Base-by-base conservation (phyloP, 495 filamentous ascomycete species). In the Xylaria palmicola region DNA sequence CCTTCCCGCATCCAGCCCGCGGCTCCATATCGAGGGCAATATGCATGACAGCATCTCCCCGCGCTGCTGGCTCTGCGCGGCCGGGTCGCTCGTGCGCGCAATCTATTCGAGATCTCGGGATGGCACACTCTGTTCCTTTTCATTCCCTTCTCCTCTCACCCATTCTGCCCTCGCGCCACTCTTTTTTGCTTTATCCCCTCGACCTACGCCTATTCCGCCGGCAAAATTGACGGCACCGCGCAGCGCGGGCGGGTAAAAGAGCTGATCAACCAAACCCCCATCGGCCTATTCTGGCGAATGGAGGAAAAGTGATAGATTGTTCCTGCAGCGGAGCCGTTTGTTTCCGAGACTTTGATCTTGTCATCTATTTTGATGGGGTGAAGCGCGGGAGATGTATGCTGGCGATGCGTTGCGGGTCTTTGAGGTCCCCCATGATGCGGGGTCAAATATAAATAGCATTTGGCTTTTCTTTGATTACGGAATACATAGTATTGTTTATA, bases 341-440 rank as follows among this genome's bases (percentile, higher is more conserved):
- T 56, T 56, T 44, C 53, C 53, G 53, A 56, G 39, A 39, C 34
- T 39, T 56, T 56, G 24, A n/a, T 44, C 39, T 27, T 56, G 39
- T 34, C 10, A 9, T 34, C 26, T 34, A 5, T 34, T 15, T 30
- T 43, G 9, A 3, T 22, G 48, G 4, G n/a, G 27, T 13, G 22
- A 19, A 22, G 15, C 20, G 34, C n/a, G 3, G 20, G n/a, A 26
- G 36, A 43, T 30, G 37, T 34, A 43, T 53, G 20, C 19, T 6
- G 27, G 5, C 10, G 17, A 34, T 22, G 8, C 17, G 29, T 12
- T 53, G 32, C 32, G 32, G 32, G 26, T 37, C 20, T 39, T 37
- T 53, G 6, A 4, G 19, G 24, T 37, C 37, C 12, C 30, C 50
- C 30, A 29, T 53, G 19, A 34, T 34, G 32, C 6, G n/a, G 32